These are phyloP conservation scores for Melaleuca quinquenervia DNA, from an alignment of 345 rosid species.

Conservation along the genomic window DNA sequence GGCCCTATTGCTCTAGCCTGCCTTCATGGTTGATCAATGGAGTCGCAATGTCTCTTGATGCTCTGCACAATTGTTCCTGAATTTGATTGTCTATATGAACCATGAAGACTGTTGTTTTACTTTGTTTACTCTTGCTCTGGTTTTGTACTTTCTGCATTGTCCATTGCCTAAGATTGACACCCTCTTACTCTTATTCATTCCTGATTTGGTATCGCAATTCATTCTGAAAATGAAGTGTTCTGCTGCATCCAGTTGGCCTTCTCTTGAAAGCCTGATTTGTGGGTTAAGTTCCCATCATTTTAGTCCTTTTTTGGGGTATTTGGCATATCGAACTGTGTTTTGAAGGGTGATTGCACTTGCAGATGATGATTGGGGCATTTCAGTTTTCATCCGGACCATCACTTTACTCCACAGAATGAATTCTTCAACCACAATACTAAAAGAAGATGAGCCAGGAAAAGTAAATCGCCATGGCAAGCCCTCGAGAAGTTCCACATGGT, in stretches of 20 bases:
- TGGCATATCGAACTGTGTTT: not conserved
- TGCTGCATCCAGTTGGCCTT: not conserved
- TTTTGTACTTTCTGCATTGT: not conserved
- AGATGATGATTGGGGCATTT: not conserved
- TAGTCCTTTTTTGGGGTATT: constrained; percentile 15
- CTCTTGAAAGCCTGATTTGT: not conserved
- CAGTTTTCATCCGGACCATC: not conserved
- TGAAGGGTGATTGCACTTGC: not conserved
- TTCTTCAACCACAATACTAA: not conserved
- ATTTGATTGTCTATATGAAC: constrained; percentile 16
- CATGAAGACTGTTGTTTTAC: constrained; percentile 52
- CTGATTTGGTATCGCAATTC: not conserved
- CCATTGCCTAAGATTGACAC: not conserved
- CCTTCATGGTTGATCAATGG: not conserved
- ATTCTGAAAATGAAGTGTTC: not conserved
- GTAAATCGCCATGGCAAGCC: constrained; percentile 10
- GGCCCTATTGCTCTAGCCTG: not conserved
- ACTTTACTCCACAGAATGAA: constrained; percentile 3
- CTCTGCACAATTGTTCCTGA: not conserved
- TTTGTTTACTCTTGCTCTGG: not conserved
- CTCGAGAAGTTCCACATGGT: constrained; percentile 2
- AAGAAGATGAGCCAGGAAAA: constrained; percentile 17
- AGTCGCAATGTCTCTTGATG: not conserved
- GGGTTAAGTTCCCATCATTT: not conserved
- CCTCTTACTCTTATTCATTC: not conserved